Evolutionary conservation across 305 asterid genomes (phyloP).

Genomic region (Fraxinus platypoda): DNA sequence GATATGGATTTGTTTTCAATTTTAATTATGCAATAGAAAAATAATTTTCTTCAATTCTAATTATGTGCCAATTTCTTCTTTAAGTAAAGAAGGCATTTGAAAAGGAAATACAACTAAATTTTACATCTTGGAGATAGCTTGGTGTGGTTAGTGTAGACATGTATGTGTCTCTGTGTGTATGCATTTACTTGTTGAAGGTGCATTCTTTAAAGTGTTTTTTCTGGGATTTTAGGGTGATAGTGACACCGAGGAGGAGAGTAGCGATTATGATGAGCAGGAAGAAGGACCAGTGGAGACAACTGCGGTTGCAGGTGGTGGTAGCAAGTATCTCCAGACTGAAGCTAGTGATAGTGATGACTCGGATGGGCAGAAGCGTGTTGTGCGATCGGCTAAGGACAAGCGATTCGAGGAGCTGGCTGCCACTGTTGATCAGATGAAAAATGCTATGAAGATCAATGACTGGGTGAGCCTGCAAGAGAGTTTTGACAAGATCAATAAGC

Average conservation of each 20-base stretch:
- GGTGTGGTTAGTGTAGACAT: not conserved
- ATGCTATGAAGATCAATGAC: constrained; percentile 90
- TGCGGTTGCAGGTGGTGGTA: constrained; percentile 27
- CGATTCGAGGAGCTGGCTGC: constrained; percentile 79
- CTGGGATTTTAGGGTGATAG: constrained; percentile 53
- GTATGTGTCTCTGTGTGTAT: not conserved
- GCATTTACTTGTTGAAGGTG: not conserved
- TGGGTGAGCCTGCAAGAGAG: constrained; percentile 92
- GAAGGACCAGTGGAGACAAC: constrained; percentile 34
- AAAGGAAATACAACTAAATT: not conserved
- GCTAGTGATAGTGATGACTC: constrained; percentile 71
- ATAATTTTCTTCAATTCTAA: not conserved
- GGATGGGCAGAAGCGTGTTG: constrained; percentile 65
- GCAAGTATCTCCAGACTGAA: constrained; percentile 40
- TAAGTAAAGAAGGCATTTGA: not conserved
- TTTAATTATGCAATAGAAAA: not conserved
- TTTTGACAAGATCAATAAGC: constrained; percentile 95
- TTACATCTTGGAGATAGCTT: not conserved
- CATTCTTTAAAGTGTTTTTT: not conserved
- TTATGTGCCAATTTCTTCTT: not conserved
- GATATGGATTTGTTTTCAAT: not conserved
- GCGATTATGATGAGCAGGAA: constrained; percentile 50
- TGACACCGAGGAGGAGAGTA: constrained; percentile 74
- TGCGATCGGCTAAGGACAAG: constrained; percentile 78
- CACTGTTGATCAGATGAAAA: constrained; percentile 88